Base-by-base conservation (phyloP, 1,139 yeast species). In the Suhomyces yuchorum region DNA sequence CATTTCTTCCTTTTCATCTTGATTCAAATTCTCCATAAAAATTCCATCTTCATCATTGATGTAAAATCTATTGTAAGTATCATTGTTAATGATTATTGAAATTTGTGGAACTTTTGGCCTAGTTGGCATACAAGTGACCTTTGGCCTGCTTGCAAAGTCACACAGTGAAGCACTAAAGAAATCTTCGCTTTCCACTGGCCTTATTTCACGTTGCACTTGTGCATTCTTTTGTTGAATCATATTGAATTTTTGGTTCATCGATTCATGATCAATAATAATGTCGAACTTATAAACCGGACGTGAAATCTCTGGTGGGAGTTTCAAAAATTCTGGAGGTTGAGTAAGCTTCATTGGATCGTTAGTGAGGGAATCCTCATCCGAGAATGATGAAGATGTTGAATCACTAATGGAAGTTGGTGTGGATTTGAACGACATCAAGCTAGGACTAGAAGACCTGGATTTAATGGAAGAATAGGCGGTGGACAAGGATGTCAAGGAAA, bases 241-340 rank as follows among this genome's bases (percentile, higher is more conserved):
- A 37, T 49, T 45, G 44, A 52, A 66, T 53, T 71, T 77, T 26
- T 65, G 70, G 40, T 73, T 69, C 43, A 75, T 58, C 4, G 77
- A 59, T 17, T 73, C 77, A 49, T 75, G 77, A 49, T 78, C 79
- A 40, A 73, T 59, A 2, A 72, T 64, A 33, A 80, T 61, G 42
- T 78, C 82, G 59, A 79, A 78, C 56, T 74, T 77, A 58, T 67
- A 77, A 14, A 69, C 55, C 8, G 82, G 83, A 38, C 80, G 61
- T 12, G 70, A 60, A 6, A 79, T 67, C 35, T 77, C 80, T 2
- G 84, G 83, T 0, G 80, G 75, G 12, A 71, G 59, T 33, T 62
- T 65, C 37, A 70, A 60, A 28, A 79, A 60, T 51, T 78, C 83
- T 2, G 81, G 80, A 11, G 81, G 81, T 40, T 71, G 67, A 17